Conservation (phyloP, 306 rosid species). For the Mimosa pudica region DNA sequence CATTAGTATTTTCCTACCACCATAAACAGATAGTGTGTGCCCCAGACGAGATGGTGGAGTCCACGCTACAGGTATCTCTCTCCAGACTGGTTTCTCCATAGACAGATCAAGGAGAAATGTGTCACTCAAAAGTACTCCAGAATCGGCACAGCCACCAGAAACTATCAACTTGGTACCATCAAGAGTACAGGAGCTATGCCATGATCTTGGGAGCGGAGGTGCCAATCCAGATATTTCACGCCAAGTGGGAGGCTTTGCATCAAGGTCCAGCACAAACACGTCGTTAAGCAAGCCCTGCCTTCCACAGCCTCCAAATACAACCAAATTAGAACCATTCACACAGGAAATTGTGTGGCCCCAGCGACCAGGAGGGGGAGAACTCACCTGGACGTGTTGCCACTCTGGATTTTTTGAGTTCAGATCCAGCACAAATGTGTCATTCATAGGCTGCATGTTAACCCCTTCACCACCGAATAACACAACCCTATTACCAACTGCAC, state of each 20-base stretch:
- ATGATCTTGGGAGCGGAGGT: constrained; percentile 99
- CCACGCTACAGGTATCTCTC: constrained; percentile 98
- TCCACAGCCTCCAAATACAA: constrained; percentile 99
- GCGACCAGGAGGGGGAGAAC: constrained; percentile 99
- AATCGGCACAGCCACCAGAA: constrained; percentile 99
- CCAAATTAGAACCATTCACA: constrained; percentile 90
- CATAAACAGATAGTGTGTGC: constrained; percentile 93
- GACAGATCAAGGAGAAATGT: constrained; percentile 96
- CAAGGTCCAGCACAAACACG: constrained; percentile 93
- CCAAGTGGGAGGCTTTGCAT: constrained; percentile 97
- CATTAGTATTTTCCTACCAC: constrained; percentile 98
- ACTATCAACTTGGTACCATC: constrained; percentile 98
- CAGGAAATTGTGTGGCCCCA: constrained; percentile 99
- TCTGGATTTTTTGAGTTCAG: constrained; percentile 87
- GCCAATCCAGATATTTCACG: constrained; percentile 98
- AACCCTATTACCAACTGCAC: constrained; percentile 97
- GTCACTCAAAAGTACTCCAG: constrained; percentile 96
- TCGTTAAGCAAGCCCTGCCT: constrained; percentile 96
- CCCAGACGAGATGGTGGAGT: constrained; percentile 98
- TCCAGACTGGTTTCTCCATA: constrained; percentile 96
- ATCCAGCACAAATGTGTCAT: constrained; percentile 93
- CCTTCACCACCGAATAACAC: constrained; percentile 99
- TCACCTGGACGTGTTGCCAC: constrained; percentile 97
- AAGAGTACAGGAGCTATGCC: constrained; percentile 99
- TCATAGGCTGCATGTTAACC: constrained; percentile 99